phyloP scores from a whole-genome alignment of 164 flowering plant genomes.

The Chimonanthus praecox region DNA sequence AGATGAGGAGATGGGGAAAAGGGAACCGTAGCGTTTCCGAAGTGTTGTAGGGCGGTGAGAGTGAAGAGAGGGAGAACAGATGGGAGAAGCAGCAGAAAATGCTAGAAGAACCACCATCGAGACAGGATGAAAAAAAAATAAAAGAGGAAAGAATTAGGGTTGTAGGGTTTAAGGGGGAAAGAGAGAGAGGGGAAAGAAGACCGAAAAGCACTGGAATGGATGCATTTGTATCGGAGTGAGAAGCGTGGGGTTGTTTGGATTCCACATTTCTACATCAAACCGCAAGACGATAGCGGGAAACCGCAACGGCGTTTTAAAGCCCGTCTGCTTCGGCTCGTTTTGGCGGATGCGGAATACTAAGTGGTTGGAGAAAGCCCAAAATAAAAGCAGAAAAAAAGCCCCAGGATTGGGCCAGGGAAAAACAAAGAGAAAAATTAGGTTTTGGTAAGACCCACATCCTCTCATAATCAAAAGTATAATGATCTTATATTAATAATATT shows the following conservation, averaged over 20 bases:
- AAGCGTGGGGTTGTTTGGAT: background rate
- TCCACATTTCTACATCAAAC: background rate
- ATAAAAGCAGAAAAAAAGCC: no score
- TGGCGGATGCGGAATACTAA: no score
- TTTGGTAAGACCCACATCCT: no score
- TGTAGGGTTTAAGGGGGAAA: background rate
- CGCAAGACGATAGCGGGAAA: background rate
- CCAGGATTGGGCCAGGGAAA: no score
- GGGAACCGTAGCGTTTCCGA: background rate
- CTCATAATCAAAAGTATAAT: no score
- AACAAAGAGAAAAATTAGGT: no score
- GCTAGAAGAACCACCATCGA: background rate
- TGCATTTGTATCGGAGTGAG: background rate
- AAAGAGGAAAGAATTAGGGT: background rate
- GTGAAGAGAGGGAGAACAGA: background rate
- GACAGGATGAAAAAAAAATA: background rate
- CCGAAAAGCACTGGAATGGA: background rate
- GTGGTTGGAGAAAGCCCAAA: no score
- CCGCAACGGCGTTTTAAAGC: background rate
- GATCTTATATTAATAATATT: no score
- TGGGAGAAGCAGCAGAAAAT: background rate
- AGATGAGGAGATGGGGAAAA: conserved; percentile 1
- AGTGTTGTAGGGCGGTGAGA: background rate
- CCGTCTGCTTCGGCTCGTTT: background rate
- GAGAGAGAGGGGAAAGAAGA: background rate